Evolutionary conservation across 225 moss, liverwort and hornwort species (phyloP), one percentile per base, ranked within the genome.

Genomic region (Antitrichia curtipendula): DNA sequence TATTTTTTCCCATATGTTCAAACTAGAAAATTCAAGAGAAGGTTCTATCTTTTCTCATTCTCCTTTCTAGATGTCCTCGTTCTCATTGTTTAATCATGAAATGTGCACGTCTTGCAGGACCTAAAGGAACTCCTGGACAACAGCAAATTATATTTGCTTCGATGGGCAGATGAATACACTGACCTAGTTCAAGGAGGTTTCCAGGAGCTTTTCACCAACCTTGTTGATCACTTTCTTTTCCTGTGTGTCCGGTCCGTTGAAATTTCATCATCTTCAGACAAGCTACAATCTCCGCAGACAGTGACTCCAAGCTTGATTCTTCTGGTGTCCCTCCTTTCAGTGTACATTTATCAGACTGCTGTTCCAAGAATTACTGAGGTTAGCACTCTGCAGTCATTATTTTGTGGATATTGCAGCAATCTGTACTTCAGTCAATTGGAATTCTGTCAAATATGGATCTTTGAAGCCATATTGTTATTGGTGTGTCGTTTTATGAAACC

Each of bases 361-460:
- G 94, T 99, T 89, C 97, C 99, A 83, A 94, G 96, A 89, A 96
- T 99, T 61, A 99, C 99, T 64, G 99, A 99, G 96, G 98, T 98
- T 91, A 40, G 69, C 83, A 82, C 53, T 78, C 38, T 47, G 38
- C 57, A 60, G 61, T 90, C 71, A 71, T 38, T 66, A 70, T 83
- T 80, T 76, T 85, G 64, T 82, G 86, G 59, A 73, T 83, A 84
- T 88, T 69, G 60, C 82, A 60, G 81, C 68, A 78, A 49, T 47
- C 32, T 85, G 63, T 56, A 75, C 66, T 73, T 64, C 40, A 50
- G 72, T 54, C 80, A 56, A 29, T 57, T 82, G 18, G 60, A 79
- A 61, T 65, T 82, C 58, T 86, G 58, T 65, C 72, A 86, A 86
- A 17, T 69, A 13, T 83, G 80, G 71, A 78, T 69, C 82, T 87